Evolutionary conservation across 2,329 filamentous ascomycete genomes (phyloP), one percentile per base, ranked within the genome.

Genomic region (Paraconiothyrium brasiliense): DNA sequence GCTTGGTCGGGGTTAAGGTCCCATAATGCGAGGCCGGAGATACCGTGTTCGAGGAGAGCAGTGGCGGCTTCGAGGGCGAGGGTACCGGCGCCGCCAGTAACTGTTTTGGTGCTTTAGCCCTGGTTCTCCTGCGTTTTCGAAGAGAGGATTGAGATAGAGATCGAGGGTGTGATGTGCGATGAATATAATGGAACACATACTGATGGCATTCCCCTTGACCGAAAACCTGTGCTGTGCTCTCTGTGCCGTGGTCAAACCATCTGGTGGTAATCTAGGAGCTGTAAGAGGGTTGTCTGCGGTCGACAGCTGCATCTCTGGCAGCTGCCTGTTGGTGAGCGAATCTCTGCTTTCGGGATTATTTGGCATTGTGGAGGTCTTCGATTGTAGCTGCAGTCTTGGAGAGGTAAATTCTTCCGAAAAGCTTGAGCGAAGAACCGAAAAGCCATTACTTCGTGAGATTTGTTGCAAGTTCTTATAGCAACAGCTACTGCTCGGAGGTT

Each of bases 31-130:
- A 91, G 78, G 2, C 85, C 86, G 0, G 79, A 73, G 1, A 87
- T 79, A 8, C 90, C 90, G 70, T 92, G 90, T 75, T 92, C 89
- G 41, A 92, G 87, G 22, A 92, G 83, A 1, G 89, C 89, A 49
- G 83, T 79, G 1, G 85, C 85, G 32, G 85, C 83, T 58, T 83
- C 81, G 9, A 89, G 81, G 7, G 87, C 89, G 0, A 91, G 80
- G 11, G 85, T 87, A 4, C 90, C 90, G 14, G 87, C 85, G 35
- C 89, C 90, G 20, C 90, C 90, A 0, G 90, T 91, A 13, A 92
- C 84, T 83, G 48, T 41, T 27, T 11, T 22, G 7, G 20, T 44
- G 20, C 4, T 30, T 46, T 24, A 46, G 20, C 7, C 24, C 10
- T 46, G 2, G 3, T 4, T 10, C 8, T 46, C 10, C 10, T 46